These are phyloP conservation scores for Syzygium grande DNA, from an alignment of 345 rosid species.

Conservation along the genomic window DNA sequence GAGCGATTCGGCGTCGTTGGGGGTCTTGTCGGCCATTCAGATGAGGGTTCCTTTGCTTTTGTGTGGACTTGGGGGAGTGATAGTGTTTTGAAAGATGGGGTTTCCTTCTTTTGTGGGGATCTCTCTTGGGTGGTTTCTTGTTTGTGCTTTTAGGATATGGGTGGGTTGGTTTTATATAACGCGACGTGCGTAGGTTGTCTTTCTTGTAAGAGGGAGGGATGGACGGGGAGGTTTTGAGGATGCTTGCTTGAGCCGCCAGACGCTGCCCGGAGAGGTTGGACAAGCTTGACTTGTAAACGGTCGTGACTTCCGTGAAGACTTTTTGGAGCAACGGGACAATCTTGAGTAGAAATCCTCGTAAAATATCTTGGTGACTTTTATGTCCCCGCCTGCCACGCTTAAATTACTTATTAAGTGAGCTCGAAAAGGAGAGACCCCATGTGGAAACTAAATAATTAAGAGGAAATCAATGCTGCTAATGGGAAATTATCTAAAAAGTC, in stretches of 20 bases:
- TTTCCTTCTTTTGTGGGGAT: not conserved
- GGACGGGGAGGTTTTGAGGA: not conserved
- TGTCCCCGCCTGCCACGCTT: not conserved
- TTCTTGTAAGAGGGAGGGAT: not conserved
- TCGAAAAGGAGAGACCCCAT: not conserved
- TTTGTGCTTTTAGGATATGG: not conserved
- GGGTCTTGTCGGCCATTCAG: not conserved
- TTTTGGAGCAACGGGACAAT: not conserved
- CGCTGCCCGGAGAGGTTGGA: not conserved
- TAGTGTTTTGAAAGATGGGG: not conserved
- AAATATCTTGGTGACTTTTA: not conserved
- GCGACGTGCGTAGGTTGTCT: not conserved
- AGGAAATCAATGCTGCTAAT: not conserved
- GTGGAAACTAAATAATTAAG: not conserved
- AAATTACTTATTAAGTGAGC: not conserved
- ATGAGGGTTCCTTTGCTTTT: not conserved
- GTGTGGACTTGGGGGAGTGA: not conserved
- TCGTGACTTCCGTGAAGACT: not conserved
- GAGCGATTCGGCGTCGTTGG: not conserved
- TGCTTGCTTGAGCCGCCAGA: not conserved
- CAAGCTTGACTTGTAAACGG: not conserved
- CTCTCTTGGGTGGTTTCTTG: not conserved
- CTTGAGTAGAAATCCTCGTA: not conserved
- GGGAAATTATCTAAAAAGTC: too few species aligned
- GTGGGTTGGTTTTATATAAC: not conserved